Evolutionary conservation across 768 basidiomycete genomes (phyloP).

Genomic region (Terana coerulea): DNA sequence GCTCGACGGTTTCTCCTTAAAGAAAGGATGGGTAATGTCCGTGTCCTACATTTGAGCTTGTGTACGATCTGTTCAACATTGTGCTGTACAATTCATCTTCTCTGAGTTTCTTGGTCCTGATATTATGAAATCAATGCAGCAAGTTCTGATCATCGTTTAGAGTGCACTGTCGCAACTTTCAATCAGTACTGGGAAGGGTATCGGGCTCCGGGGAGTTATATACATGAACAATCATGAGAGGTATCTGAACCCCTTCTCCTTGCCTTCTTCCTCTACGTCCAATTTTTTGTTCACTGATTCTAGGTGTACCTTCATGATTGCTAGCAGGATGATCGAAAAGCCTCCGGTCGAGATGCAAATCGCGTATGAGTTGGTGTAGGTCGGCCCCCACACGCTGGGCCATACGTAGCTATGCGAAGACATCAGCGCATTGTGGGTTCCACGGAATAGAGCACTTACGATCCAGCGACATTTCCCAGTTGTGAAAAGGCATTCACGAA

Average conservation of each 20-base stretch:
- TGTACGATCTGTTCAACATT: too few relatives aligned
- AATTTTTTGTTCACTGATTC: conserved; percentile 22
- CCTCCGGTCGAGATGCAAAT: conserved; percentile 28
- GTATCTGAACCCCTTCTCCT: conserved; percentile 46
- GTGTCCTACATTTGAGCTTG: conserved; percentile 58
- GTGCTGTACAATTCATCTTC: too few relatives aligned
- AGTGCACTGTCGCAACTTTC: not conserved
- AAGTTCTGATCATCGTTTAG: not conserved
- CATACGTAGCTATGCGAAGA: conserved; percentile 61
- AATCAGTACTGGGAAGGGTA: too few relatives aligned
- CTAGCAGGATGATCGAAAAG: conserved; percentile 31
- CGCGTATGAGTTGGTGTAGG: conserved; percentile 65
- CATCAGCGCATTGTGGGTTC: not conserved
- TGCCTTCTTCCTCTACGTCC: conserved; percentile 34
- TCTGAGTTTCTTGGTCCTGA: too few relatives aligned
- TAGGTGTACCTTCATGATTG: conserved; percentile 27
- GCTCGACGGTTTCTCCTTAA: conserved; percentile 81
- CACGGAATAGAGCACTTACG: conserved; percentile 25
- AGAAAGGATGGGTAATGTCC: conserved; percentile 82
- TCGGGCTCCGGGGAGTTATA: too few relatives aligned
- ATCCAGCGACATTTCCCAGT: conserved; percentile 80
- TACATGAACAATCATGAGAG: conserved; percentile 35
- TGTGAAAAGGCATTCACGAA: conserved; percentile 79
- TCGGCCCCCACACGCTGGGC: conserved; percentile 67
- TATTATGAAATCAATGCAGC: too few relatives aligned